Base-by-base conservation (phyloP, 1,284 basidiomycete species). In the Grifola frondosa region DNA sequence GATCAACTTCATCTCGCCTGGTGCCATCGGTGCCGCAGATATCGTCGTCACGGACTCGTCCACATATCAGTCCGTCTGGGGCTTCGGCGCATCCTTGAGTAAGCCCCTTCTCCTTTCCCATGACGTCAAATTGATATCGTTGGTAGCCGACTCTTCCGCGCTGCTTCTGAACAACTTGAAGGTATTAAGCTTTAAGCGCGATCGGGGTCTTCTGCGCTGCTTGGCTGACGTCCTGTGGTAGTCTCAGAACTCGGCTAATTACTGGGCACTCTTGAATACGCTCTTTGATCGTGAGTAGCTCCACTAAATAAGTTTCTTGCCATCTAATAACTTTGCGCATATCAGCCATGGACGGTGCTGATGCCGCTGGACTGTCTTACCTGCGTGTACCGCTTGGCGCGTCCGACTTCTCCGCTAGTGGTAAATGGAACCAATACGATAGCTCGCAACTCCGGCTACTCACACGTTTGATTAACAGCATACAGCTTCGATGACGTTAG, bases 361-460 rank as follows among this genome's bases (percentile, higher is more conserved):
- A 69, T 37, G 67, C 68, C 17, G 74, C 76, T 4, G 77, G 77
- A 3, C 60, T 78, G 21, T 68, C 71, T 8, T 74, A 73, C 52
- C 56, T 79, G 31, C 70, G 77, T n/a, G 67, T 78, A n/a, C 69
- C 74, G 0, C 64, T 79, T 13, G 77, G 77, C 26, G 74, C 77
- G 6, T 64, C 71, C 16, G 76, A 78, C 58, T 77, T 78, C 53
- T 62, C 62, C 9, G 52, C 53, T 10, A 50, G 35, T 16, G 42
- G 62, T 62, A 29, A 40, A 45, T 45, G 20, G 19, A 17, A 10
- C 12, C 44, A 17, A 24, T 34, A 17, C 36, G 13, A 15, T 37
- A 24, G 5, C 11, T 24, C 6, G 20, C 12, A 12, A n/a, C n/a
- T 17, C n/a, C 17, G 12, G n/a, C 13, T 29, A 11, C 31, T 43